Evolutionary conservation across 139 green algal genomes (phyloP), one percentile per base, ranked within the genome.

Genomic region (Picochlorum sp.): DNA sequence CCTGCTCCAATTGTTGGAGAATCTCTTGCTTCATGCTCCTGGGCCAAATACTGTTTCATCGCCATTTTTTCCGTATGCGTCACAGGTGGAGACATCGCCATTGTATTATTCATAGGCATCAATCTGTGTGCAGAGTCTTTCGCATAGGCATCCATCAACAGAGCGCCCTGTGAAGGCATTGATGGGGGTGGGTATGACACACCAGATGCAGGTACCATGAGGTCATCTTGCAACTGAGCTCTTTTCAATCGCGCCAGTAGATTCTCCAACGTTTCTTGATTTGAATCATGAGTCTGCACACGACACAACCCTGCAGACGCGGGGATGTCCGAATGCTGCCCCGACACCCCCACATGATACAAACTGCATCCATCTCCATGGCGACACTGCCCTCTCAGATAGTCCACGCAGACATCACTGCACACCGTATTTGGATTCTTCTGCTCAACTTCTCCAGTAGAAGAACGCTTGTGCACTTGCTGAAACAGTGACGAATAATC

Each of bases 401-500:
- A 71, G 51, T 76, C 69, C 15, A 69, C 50, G 51, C 68, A 75
- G 2, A 70, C 38, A 8, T 60, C 61, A 38, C 41, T 37, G 23
- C 41, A 21, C 23, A 34, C 21, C 31, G 38, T 65, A 41, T 50
- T 50, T 16, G 26, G 23, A 20, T 21, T 20, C 47, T 54, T n/a
- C 47, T 54, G 47, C 47, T 54, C 18, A 9, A 26, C 18, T 21
- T 54, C n/a, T 54, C 47, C 47, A 4, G 47, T 26, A 21, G 47
- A 51, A 20, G 45, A 21, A 20, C 47, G 16, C 47, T 20, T 54
- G 15, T 54, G 47, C 3, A 54, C n/a, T 54, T 54, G 47, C n/a
- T 54, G 47, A 21, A 72, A 55, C n/a, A 77, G 66, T 54, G 70
- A 71, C 18, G 73, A 75, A 18, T 88, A 78, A 78, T 95, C 87